Evolutionary conservation across 2,329 filamentous ascomycete genomes (phyloP), one percentile per base, ranked within the genome.

Genomic region (Aspergillus pseudoviridinutans): DNA sequence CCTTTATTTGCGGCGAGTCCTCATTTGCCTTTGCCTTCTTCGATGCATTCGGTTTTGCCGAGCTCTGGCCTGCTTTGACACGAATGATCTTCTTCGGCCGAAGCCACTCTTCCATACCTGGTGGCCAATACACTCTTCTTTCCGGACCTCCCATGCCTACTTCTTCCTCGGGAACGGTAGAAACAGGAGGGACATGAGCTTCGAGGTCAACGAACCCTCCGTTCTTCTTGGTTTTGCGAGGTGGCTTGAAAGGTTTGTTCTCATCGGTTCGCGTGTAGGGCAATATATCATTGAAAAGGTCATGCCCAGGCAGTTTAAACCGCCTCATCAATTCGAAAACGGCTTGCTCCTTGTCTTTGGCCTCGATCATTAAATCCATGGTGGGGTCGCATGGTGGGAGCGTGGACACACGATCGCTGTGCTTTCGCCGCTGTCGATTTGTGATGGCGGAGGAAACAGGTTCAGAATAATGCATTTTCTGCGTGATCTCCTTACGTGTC

Each of bases 301-400:
- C 81, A 75, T 87, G 90, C 0, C 92, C 92, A 0, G 92, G 90
- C 0, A 97, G 80, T 66, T 88, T 92, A 72, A 92, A 96, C 0
- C 82, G 92, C 24, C 89, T 84, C 92, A 97, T 97, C 20, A 97
- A 81, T 62, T 96, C 91, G 66, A 97, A 96, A 0, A 97, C 91
- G 0, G 93, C 92, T 73, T 97, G 93, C 71, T 97, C 93, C 74
- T 97, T 97, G 70, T 97, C 93, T 72, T 97, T 97, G 50, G 93
- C 93, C 76, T 97, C 93, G 59, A 97, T 97, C 93, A 97, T 97
- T n/a, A 97, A 80, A 69, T 97, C 93, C 88, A 95, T 94, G 32
- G 89, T 87, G 1, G 84, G 78, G 3, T 87, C 81, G 66, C 93
- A 97, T 0, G 93, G 92, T 0, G 93, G 93, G 0, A 97, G 75